phyloP scores from a whole-genome alignment of 495 filamentous ascomycete genomes.

The Neurospora sp. region DNA sequence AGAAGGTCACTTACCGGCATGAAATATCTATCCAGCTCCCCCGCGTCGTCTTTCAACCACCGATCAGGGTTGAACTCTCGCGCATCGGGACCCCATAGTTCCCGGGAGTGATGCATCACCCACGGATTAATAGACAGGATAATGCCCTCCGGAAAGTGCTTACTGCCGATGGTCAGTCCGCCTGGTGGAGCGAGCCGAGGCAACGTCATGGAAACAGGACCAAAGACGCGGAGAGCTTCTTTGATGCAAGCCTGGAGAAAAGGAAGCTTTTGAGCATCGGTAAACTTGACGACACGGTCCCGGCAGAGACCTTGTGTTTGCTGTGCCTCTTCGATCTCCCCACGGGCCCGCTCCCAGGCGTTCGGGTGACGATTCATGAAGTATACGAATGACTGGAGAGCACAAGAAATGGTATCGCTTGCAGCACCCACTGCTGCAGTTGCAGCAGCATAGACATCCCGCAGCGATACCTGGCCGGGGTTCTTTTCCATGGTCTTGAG shows the following conservation, averaged over 20 bases:
- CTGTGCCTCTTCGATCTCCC: not conserved
- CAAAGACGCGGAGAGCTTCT: conserved; percentile 48
- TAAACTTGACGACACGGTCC: conserved; percentile 30
- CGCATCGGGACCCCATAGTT: conserved; percentile 29
- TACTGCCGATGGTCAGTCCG: conserved; percentile 24
- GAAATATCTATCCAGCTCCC: conserved; percentile 21
- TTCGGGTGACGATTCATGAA: not conserved
- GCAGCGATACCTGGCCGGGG: not conserved
- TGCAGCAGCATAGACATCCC: not conserved
- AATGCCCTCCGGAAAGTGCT: conserved; percentile 15
- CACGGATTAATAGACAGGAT: conserved; percentile 36
- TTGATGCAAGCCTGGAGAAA: conserved; percentile 43
- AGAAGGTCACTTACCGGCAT: conserved; percentile 8
- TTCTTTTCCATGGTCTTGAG: not conserved
- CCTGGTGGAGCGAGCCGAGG: conserved; percentile 41
- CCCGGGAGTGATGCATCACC: conserved; percentile 30
- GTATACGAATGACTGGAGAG: not conserved
- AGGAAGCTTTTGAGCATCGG: conserved; percentile 41
- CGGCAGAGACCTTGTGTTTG: conserved; percentile 11
- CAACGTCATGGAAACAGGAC: conserved; percentile 37
- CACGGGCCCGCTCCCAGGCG: not conserved
- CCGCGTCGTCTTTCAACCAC: conserved; percentile 23
- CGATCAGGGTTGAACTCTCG: conserved; percentile 27
- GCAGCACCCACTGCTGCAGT: not conserved
- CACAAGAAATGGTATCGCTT: conserved; percentile 2